phyloP scores from a whole-genome alignment of 2,329 filamentous ascomycete genomes.

The Colletotrichum echinochloae region DNA sequence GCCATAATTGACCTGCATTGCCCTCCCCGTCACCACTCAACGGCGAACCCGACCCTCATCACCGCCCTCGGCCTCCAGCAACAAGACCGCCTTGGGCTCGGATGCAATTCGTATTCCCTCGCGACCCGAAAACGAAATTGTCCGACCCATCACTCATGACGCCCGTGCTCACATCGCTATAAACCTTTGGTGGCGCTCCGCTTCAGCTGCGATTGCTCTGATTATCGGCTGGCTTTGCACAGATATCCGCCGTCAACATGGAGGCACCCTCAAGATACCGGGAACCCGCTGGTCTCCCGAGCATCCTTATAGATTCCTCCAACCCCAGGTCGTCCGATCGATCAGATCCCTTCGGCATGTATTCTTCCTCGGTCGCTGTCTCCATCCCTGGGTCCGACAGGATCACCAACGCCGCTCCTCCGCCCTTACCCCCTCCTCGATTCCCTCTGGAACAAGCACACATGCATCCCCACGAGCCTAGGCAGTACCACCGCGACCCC shows the following conservation, averaged over 20 bases:
- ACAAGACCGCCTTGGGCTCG: slow-evolving; percentile 35
- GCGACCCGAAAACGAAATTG: slow-evolving; percentile 9
- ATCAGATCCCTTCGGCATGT: slow-evolving; percentile 50
- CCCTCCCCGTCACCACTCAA: slow-evolving; percentile 16
- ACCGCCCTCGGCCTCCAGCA: slow-evolving; percentile 33
- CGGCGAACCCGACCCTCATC: slow-evolving; percentile 32
- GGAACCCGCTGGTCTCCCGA: slow-evolving; percentile 47
- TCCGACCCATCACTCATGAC: slow-evolving; percentile 36
- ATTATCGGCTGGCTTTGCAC: slow-evolving; percentile 31
- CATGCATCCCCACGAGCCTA: slow-evolving; percentile 47
- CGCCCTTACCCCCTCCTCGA: slow-evolving; percentile 60
- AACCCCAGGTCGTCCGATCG: slow-evolving; percentile 46
- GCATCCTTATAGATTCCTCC: slow-evolving; percentile 52
- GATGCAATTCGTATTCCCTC: slow-evolving; percentile 30
- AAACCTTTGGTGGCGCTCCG: slow-evolving; percentile 34
- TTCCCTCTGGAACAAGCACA: slow-evolving; percentile 46
- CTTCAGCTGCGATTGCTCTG: slow-evolving; percentile 31
- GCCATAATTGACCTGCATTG: slow-evolving; percentile 21
- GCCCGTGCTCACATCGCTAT: slow-evolving; percentile 36
- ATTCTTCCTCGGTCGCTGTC: slow-evolving; percentile 50
- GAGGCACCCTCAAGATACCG: slow-evolving; percentile 53
- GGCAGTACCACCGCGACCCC: slow-evolving; percentile 46
- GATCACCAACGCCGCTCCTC: slow-evolving; percentile 51
- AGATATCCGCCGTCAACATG: slow-evolving; percentile 46
- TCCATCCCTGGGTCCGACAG: slow-evolving; percentile 56